Evolutionary conservation across 2,329 filamentous ascomycete genomes (phyloP), one percentile per base, ranked within the genome.

Genomic region (Neodidymelliopsis sp.): DNA sequence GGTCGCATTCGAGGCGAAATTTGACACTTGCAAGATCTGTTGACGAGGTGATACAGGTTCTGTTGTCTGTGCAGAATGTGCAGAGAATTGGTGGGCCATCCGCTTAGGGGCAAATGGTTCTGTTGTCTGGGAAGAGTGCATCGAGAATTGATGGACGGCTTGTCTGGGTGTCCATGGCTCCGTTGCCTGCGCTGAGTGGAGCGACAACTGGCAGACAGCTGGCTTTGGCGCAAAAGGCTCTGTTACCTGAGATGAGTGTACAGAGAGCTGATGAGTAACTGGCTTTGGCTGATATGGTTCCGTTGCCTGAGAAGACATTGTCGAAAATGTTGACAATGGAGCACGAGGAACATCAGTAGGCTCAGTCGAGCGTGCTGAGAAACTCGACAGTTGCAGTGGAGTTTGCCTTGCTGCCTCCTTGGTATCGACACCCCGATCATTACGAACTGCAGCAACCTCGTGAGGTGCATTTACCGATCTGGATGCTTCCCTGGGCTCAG

Each of bases 351-450:
- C 33, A 15, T 57, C 53, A 5, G 51, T 47, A 9, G 69, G 69
- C 27, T 59, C 64, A 10, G 65, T 67, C 10, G 60, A 56, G 45
- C 66, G 67, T 36, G 57, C 49, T 18, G 58, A 60, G 19, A 72
- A 38, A 6, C 44, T 45, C n/a, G 71, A 73, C 46, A 67, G 33
- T 16, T 54, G 52, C 42, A 66, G 25, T 18, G 53, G 39, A 50
- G 62, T 49, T 15, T 42, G 49, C 11, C 38, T 44, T 9, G 36
- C 22, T 12, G 18, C 15, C 12, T 43, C 20, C 19, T 25, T 20
- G 22, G 27, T 36, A 10, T 6, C 33, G 24, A 36, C 6, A 6
- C 33, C 35, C 9, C 45, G 35, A 22, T 41, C 24, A 13, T 7
- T 5, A 4, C 11, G 6, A 5, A 16, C n/a, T 12, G 30, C 29